Percentiles rank a stretch among this genome's conserved stretches.
These are phyloP conservation scores for Skeletonema potamos DNA, from an alignment of 108 stramenopile genomes.

Conservation along the genomic window DNA sequence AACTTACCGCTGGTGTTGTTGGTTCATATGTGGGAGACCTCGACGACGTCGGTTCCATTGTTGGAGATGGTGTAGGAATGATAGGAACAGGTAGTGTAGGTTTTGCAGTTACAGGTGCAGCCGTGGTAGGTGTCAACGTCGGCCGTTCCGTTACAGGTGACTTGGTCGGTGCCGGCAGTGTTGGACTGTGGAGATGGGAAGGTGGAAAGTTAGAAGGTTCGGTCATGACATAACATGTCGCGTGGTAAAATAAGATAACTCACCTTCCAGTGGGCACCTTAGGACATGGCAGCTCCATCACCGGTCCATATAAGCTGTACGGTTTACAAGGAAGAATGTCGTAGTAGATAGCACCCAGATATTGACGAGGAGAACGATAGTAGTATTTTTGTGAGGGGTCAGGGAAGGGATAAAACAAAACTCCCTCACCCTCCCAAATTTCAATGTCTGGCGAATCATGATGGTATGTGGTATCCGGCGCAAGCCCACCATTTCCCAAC, in stretches of 20 bases:
- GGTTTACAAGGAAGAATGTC: constrained; percentile 19
- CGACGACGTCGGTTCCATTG: background rate
- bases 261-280: constrained; percentile 3
- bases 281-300: constrained; percentile 5
- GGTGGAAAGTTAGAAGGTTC: no score
- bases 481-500: background rate
- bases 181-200: background rate
- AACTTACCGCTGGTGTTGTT: background rate
- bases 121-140: background rate
- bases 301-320: background rate
- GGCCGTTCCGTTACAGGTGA: background rate
- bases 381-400: background rate
- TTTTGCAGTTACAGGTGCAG: background rate
- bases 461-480: background rate
- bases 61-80: background rate
- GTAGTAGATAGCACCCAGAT: constrained; percentile 11
- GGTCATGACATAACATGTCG: no score
- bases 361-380: constrained; percentile 10
- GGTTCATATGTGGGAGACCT: background rate
- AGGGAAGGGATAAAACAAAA: constrained; percentile 12
- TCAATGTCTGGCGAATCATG: background rate
- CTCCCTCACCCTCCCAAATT: constrained; percentile 18
- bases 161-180: background rate
- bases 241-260: no score
- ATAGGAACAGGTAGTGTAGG: background rate